Evolutionary conservation across 768 basidiomycete species (phyloP).

Genomic region (Leccinum truebloodii): DNA sequence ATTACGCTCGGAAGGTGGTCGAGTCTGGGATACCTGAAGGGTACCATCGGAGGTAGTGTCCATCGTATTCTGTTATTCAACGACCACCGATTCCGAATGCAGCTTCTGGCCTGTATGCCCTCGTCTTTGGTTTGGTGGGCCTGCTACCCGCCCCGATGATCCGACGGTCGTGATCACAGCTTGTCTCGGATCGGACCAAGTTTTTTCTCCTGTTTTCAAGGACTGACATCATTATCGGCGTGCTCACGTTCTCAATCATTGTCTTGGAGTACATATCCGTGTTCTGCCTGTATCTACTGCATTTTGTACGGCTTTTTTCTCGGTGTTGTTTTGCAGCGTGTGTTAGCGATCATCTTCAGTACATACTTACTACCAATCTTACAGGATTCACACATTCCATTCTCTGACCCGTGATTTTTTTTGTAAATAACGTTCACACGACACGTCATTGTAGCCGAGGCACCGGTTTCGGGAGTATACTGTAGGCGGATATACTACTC

Average conservation of each 20-base stretch:
- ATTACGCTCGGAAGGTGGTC: conserved; percentile 70
- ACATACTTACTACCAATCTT: background rate
- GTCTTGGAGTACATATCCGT: conserved; percentile 14
- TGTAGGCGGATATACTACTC: background rate
- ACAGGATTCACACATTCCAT: background rate
- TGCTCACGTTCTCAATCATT: conserved; percentile 1
- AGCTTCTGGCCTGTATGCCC: conserved; percentile 72
- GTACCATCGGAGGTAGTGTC: conserved; percentile 58
- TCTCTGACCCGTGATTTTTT: background rate
- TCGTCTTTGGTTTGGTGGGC: conserved; percentile 74
- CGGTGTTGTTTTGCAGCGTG: conserved; percentile 1
- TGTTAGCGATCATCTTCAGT: conserved; percentile 2
- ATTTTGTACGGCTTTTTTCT: conserved; percentile 14
- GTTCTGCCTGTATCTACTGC: conserved; percentile 15
- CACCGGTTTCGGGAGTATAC: background rate
- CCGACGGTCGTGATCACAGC: conserved; percentile 43
- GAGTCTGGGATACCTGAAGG: conserved; percentile 60
- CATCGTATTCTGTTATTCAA: background rate
- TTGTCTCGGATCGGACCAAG: conserved; percentile 20
- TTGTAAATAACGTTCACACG: background rate
- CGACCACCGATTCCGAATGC: conserved; percentile 7
- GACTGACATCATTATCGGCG: background rate
- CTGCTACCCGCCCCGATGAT: conserved; percentile 66
- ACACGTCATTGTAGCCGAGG: background rate
- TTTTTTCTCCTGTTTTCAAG: background rate